Evolutionary conservation across 2,329 filamentous ascomycete species (phyloP).

Genomic region (Cercospora sp.): DNA sequence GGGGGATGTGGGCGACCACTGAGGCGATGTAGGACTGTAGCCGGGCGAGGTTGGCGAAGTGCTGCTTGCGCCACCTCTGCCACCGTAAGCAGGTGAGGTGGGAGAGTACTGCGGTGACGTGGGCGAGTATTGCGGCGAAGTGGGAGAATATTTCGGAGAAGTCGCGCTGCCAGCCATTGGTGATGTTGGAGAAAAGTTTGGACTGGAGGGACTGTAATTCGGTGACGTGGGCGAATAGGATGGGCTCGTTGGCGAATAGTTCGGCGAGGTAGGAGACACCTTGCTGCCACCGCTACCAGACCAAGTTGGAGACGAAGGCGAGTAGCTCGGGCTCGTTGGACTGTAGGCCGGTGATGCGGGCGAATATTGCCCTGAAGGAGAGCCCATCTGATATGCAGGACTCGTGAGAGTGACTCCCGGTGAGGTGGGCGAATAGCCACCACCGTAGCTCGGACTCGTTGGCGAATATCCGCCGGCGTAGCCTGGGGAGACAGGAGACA

Average conservation of each 20-base stretch:
- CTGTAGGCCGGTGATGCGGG: conserved; percentile 54
- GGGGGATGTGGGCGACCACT: conserved; percentile 55
- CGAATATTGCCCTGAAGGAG: conserved; percentile 47
- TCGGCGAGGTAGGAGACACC: conserved; percentile 37
- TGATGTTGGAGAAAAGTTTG: conserved; percentile 25
- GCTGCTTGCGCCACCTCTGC: conserved; percentile 7
- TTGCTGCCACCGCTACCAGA: conserved; percentile 40
- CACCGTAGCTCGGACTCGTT: conserved; percentile 27
- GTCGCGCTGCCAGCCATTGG: conserved; percentile 25
- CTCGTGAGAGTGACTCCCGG: conserved; percentile 56
- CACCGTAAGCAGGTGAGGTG: conserved; percentile 42
- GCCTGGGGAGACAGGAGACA: conserved; percentile 73
- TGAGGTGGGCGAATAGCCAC: conserved; percentile 38
- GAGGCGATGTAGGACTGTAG: conserved; percentile 57
- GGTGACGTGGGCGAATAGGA: conserved; percentile 40
- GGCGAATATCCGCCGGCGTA: conserved; percentile 36
- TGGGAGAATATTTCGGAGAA: conserved; percentile 39
- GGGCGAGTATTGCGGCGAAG: conserved; percentile 47
- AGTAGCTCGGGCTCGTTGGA: conserved; percentile 53
- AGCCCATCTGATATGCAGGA: conserved; percentile 53
- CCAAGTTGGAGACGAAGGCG: conserved; percentile 53
- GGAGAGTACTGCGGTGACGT: conserved; percentile 71
- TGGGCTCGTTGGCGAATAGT: conserved; percentile 40
- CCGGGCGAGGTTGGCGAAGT: conserved; percentile 50
- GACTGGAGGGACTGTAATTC: conserved; percentile 46